Evolutionary conservation across 306 rosid species (phyloP).

Genomic region (Prunus mongolica): DNA sequence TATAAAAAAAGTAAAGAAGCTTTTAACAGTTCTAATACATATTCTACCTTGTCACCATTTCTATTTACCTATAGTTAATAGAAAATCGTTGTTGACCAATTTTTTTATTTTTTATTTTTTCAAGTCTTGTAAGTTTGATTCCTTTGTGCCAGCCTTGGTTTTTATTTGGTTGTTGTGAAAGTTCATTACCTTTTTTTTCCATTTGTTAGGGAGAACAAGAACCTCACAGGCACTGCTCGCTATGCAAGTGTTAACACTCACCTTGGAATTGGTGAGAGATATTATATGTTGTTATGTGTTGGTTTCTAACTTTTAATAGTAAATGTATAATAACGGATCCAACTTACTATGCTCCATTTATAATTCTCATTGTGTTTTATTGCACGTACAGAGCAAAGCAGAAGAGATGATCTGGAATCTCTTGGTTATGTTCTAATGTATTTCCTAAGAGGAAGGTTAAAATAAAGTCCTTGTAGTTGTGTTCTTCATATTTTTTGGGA

Average conservation of each 20-base stretch:
- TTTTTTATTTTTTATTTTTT: no score
- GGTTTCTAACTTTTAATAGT: constrained; percentile 1
- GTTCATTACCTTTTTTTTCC: not conserved
- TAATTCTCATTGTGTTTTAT: constrained; percentile 26
- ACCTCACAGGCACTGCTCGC: constrained; percentile 99
- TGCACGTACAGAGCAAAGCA: constrained; percentile 84
- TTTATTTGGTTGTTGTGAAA: not conserved
- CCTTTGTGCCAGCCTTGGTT: not conserved
- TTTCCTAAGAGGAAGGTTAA: constrained; percentile 94
- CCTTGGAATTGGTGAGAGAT: constrained; percentile 90
- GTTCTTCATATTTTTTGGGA: constrained; percentile 18
- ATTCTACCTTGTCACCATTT: not conserved
- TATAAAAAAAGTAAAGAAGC: no score
- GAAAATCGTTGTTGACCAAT: not conserved
- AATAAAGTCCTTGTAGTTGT: constrained; percentile 4
- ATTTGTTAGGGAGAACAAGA: constrained; percentile 81
- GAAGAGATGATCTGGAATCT: constrained; percentile 99
- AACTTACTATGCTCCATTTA: constrained; percentile 1
- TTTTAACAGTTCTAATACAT: not conserved
- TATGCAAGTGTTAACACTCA: constrained; percentile 99
- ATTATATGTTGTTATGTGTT: constrained; percentile 22
- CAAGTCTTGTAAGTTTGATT: not conserved
- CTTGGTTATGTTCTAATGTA: constrained; percentile 99
- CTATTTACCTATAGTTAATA: not conserved
- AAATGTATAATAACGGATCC: constrained; percentile 5